Evolutionary conservation across 768 basidiomycete genomes (phyloP).

Genomic region (Auricularia cornea): DNA sequence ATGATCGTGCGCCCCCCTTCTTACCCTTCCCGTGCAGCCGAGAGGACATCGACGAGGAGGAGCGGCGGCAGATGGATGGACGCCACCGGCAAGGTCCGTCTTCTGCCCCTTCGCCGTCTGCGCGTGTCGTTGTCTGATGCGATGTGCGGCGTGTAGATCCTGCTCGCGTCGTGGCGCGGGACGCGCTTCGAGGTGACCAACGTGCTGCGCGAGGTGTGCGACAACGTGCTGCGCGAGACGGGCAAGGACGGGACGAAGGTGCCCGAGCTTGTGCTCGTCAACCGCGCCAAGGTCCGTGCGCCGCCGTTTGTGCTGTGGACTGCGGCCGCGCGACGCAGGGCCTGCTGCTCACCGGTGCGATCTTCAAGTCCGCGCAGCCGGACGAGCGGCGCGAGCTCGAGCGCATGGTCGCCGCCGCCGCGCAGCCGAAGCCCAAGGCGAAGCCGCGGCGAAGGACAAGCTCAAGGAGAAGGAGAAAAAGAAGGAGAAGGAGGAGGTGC

Average conservation of each 20-base stretch:
- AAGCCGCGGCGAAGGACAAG: neutral
- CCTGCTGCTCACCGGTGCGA: slow-evolving; percentile 77
- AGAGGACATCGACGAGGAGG: slow-evolving; percentile 82
- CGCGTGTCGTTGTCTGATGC: neutral
- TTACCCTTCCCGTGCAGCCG: slow-evolving; percentile 17
- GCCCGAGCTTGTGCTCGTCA: slow-evolving; percentile 60
- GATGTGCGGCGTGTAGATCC: slow-evolving; percentile 50
- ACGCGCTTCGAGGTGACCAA: slow-evolving; percentile 91
- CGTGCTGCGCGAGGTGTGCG: slow-evolving; percentile 75
- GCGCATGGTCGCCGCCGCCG: slow-evolving; percentile 83
- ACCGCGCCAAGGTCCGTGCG: slow-evolving; percentile 70
- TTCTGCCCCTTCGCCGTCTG: neutral
- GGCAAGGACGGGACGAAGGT: slow-evolving; percentile 27
- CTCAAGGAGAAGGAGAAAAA: neutral
- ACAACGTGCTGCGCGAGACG: slow-evolving; percentile 77
- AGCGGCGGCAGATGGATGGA: slow-evolving; percentile 82
- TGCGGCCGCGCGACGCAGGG: slow-evolving; percentile 38
- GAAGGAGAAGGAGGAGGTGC: neutral
- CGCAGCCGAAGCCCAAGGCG: slow-evolving; percentile 44
- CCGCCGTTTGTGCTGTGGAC: neutral
- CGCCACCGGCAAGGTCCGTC: slow-evolving; percentile 74
- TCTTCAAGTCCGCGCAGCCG: slow-evolving; percentile 77
- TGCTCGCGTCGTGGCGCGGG: slow-evolving; percentile 96
- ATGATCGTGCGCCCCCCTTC: neutral
- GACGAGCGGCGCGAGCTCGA: slow-evolving; percentile 95